A percentile compares a stretch with the other conserved stretches of the same genome.
These are phyloP conservation scores for Kazachstania taianensis DNA, from an alignment of 805 yeast species.

Conservation along the genomic window DNA sequence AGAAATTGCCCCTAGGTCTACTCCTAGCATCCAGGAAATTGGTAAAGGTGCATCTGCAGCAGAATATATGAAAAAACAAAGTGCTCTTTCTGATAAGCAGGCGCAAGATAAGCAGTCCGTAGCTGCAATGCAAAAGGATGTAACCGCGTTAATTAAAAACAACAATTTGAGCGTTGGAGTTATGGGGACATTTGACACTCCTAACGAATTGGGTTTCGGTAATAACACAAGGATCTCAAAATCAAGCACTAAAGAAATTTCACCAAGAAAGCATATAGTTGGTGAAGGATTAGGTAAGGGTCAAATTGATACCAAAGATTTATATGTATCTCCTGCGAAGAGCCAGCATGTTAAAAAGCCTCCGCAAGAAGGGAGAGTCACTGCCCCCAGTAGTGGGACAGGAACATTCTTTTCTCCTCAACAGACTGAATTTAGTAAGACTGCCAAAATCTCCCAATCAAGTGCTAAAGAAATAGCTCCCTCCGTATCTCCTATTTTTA, in stretches of 20 bases:
- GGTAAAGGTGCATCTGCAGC: no score
- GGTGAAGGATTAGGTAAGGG: conserved; percentile 3
- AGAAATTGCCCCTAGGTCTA: conserved; percentile 2
- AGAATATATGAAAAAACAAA: no score
- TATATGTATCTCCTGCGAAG: no score
- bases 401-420: background rate
- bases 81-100: no score
- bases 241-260: conserved; percentile 2
- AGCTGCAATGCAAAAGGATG: background rate
- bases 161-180: background rate
- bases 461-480: background rate
- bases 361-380: no score
- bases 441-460: background rate
- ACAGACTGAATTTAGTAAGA: background rate
- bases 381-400: background rate
- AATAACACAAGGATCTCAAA: conserved; percentile 1
- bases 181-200: background rate
- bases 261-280: background rate
- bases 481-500: no score
- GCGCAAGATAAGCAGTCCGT: background rate
- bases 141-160: background rate
- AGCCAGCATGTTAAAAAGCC: no score
- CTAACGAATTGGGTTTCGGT: conserved; percentile 1
- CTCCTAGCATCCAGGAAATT: background rate
- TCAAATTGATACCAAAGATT: no score